Percentiles rank a stretch among this genome's conserved stretches.
Evolutionary conservation across 108 stramenopile genomes (phyloP).

Genomic region (Cyclotella cryptica): DNA sequence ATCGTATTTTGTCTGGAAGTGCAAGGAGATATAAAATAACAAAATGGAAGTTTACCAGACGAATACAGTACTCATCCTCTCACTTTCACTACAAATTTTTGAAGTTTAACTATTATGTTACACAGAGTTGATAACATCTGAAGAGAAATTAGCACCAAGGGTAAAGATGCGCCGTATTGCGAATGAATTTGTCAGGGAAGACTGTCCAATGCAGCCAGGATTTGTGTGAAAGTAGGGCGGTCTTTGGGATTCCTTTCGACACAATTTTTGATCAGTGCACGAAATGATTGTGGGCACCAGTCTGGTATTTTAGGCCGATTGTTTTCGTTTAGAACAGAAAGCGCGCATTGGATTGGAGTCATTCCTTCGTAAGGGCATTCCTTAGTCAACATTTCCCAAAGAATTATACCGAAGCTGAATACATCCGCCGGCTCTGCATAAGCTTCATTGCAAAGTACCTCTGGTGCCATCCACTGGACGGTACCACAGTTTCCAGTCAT

Average conservation of each 20-base stretch:
- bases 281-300: slow-evolving; percentile 83
- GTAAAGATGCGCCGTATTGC: too few species aligned
- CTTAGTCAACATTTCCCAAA: slow-evolving; percentile 84
- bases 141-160: too few species aligned
- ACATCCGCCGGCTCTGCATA: slow-evolving; percentile 92
- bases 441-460: slow-evolving; percentile 77
- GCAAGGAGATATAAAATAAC: too few species aligned
- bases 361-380: slow-evolving; percentile 93
- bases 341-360: slow-evolving; percentile 88
- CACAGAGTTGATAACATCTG: too few species aligned
- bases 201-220: slow-evolving; percentile 71
- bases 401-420: slow-evolving; percentile 83
- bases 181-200: too few species aligned
- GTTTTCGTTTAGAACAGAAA: slow-evolving; percentile 87
- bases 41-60: too few species aligned
- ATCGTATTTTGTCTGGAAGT: neutral
- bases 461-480: slow-evolving; percentile 97
- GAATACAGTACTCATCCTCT: too few species aligned
- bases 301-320: slow-evolving; percentile 78
- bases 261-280: slow-evolving; percentile 76
- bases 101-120: too few species aligned
- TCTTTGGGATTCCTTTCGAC: slow-evolving; percentile 69
- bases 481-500: slow-evolving; percentile 96
- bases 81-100: too few species aligned
- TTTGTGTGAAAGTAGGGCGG: slow-evolving; percentile 79